Evolutionary conservation across 75 land plant genomes (phyloP), one percentile per base, ranked within the genome.

Genomic region (Pinus albicaulis): DNA sequence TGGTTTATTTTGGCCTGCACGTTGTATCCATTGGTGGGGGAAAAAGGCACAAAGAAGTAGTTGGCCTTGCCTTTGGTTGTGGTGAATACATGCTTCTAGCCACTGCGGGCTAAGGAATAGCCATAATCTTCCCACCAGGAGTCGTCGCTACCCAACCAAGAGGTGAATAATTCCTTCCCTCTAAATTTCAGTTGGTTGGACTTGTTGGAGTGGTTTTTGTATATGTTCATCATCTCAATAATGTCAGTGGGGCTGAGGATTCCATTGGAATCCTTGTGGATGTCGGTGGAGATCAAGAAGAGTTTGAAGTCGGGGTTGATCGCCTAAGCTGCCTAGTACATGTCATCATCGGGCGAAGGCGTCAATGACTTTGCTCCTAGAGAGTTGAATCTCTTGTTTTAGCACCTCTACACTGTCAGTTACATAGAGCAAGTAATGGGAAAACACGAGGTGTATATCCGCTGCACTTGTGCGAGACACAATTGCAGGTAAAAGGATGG

Each of bases 261-360:
- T 5, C 74, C 55, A 78, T 63, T 63, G 14, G 14, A 13, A 36
- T 63, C 66, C 11, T 10, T 63, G 66, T 26, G 44, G 22, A 79
- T 79, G 80, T 79, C 80, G 26, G 71, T 34, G 44, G 80, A 79
- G 80, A n/a, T n/a, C n/a, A 79, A 79, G 65, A 79, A 79, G 64
- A 79, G 53, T 63, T 79, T 79, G 77, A 79, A 79, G 53, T 57
- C n/a, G 19, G 53, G 19, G 14, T 61, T 60, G n/a, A 64, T 24
- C 15, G 26, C 34, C 13, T 31, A 0, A 6, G 66, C 38, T 2
- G 66, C 66, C 66, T 63, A 16, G 66, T 63, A 63, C 5, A 63
- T 63, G 14, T 63, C 14, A 36, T 81, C 83, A 16, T 66, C 81
- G 83, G 15, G 81, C 81, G n/a, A 81, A 81, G 10, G 82, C 83